phyloP scores from a whole-genome alignment of 345 rosid species.

The Leavenworthia alabamica region DNA sequence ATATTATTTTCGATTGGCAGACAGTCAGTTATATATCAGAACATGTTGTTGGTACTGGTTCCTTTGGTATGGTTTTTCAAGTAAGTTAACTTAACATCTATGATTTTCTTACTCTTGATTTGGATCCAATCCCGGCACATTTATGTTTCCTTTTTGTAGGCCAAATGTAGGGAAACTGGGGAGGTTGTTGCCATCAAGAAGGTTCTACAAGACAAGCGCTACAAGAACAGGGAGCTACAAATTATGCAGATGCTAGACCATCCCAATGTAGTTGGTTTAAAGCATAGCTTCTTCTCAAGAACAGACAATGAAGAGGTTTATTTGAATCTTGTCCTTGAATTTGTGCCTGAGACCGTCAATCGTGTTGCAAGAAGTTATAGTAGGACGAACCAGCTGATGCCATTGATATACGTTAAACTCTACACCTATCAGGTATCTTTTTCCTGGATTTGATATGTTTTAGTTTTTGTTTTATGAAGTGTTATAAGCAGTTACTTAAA shows the following conservation, averaged over 20 bases:
- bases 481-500: not conserved
- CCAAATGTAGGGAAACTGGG: constrained; percentile 94
- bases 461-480: constrained; percentile 1
- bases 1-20: constrained; percentile 39
- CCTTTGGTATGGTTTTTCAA: constrained; percentile 86
- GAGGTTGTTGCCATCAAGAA: constrained; percentile 90
- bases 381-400: constrained; percentile 72
- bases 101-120: constrained; percentile 3
- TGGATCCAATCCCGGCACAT: not conserved
- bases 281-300: constrained; percentile 79
- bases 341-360: constrained; percentile 73
- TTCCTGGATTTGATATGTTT: constrained; percentile 3
- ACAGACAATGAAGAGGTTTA: constrained; percentile 85
- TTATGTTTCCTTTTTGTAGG: constrained; percentile 47
- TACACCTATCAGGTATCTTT: constrained; percentile 73
- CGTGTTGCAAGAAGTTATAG: constrained; percentile 62
- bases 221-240: constrained; percentile 88
- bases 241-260: constrained; percentile 96
- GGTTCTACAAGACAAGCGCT: constrained; percentile 93
- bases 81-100: constrained; percentile 36
- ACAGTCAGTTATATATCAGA: constrained; percentile 80
- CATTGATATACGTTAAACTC: constrained; percentile 82
- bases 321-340: constrained; percentile 80
- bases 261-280: constrained; percentile 82
- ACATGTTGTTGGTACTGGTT: constrained; percentile 92